Percentiles rank a stretch among this genome's conserved stretches.
Conservation (phyloP, 1,284 basidiomycete species). For the Xerocomus minutiporus region DNA sequence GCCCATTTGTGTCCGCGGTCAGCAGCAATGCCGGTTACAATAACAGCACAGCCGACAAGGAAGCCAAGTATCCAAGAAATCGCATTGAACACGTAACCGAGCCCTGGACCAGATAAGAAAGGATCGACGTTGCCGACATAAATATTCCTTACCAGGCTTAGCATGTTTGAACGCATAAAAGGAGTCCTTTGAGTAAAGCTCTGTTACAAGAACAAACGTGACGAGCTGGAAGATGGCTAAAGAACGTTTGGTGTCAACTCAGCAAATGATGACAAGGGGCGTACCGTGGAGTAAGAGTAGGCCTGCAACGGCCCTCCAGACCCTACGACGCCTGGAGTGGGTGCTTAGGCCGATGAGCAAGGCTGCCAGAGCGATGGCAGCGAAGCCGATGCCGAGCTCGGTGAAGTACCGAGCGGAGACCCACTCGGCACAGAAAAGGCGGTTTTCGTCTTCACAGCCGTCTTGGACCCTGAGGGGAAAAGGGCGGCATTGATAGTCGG, state of each 20-base stretch:
- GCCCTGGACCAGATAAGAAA: constrained; percentile 37
- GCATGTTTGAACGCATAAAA: constrained; percentile 55
- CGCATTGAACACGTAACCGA: constrained; percentile 53
- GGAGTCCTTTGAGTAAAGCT: constrained; percentile 46
- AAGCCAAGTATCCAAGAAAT: constrained; percentile 59
- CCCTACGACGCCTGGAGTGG: constrained; percentile 62
- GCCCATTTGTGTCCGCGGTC: constrained; percentile 68
- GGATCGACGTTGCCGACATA: not conserved
- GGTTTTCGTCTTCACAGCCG: constrained; percentile 58
- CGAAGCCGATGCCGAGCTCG: constrained; percentile 61
- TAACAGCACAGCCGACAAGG: constrained; percentile 48
- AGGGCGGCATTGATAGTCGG: constrained; percentile 54
- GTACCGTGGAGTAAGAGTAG: constrained; percentile 58
- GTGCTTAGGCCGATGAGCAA: constrained; percentile 68
- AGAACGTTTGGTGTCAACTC: not conserved
- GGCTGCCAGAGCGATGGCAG: constrained; percentile 50
- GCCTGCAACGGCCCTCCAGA: constrained; percentile 68
- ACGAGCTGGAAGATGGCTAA: constrained; percentile 57
- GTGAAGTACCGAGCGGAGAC: constrained; percentile 61
- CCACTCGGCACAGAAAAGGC: constrained; percentile 62
- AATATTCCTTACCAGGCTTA: constrained; percentile 48
- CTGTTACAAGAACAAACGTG: constrained; percentile 62
- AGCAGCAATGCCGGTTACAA: constrained; percentile 62
- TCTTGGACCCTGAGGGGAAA: constrained; percentile 63
- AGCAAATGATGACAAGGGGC: constrained; percentile 13